These are phyloP conservation scores for Starmerella khaoyaiensis DNA, from an alignment of 805 yeast species.

Conservation along the genomic window DNA sequence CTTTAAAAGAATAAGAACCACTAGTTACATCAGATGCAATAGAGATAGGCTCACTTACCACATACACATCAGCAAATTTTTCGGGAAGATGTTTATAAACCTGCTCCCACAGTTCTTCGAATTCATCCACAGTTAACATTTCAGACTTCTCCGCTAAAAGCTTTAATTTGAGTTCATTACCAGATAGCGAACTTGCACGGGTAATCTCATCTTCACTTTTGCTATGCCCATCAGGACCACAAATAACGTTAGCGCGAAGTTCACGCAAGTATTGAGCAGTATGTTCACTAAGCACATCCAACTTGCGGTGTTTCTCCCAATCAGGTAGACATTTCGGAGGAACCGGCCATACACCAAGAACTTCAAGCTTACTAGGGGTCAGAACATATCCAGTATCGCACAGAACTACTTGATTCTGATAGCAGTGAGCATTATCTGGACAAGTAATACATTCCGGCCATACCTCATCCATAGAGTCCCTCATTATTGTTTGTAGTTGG, in stretches of 20 bases:
- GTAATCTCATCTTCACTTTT: too few relatives aligned
- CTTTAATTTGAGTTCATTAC: slow-evolving; percentile 21
- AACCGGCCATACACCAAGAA: slow-evolving; percentile 47
- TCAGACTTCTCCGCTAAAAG: slow-evolving; percentile 21
- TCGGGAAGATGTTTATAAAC: slow-evolving; percentile 44
- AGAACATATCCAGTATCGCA: slow-evolving; percentile 59
- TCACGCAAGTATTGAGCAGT: slow-evolving; percentile 53
- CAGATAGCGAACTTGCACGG: too few relatives aligned
- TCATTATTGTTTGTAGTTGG: slow-evolving; percentile 6
- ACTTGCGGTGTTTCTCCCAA: slow-evolving; percentile 52
- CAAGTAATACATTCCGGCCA: slow-evolving; percentile 48
- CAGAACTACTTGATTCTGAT: slow-evolving; percentile 41
- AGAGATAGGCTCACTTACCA: slow-evolving; percentile 60
- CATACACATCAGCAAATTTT: slow-evolving; percentile 35
- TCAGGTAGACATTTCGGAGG: slow-evolving; percentile 63
- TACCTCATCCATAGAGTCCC: slow-evolving; percentile 13
- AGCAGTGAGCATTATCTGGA: slow-evolving; percentile 72
- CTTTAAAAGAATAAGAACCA: not conserved
- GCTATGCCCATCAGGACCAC: slow-evolving; percentile 36
- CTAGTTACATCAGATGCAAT: not conserved
- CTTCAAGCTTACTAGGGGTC: slow-evolving; percentile 40
- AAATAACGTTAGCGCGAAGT: slow-evolving; percentile 49
- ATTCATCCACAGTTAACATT: slow-evolving; percentile 39
- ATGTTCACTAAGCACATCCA: slow-evolving; percentile 51
- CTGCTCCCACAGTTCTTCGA: slow-evolving; percentile 60